Evolutionary conservation across 805 yeast species (phyloP).

Genomic region (Komagataella phaffii): DNA sequence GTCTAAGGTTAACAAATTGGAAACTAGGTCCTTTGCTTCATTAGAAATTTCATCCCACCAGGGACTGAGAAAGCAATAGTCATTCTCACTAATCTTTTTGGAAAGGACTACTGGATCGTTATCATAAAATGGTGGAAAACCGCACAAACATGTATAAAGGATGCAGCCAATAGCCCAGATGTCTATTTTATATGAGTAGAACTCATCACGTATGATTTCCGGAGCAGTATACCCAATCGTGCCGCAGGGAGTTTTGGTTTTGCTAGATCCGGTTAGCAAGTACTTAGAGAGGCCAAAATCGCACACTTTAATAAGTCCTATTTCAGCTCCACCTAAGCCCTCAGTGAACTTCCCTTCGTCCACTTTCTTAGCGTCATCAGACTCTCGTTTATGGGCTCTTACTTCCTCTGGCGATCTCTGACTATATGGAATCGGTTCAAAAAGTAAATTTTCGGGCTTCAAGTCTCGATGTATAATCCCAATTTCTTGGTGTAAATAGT

Average conservation of each 20-base stretch:
- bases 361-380: conserved; percentile 45
- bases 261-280: conserved; percentile 22
- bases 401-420: conserved; percentile 27
- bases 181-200: conserved; percentile 54
- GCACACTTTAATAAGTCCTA: conserved; percentile 52
- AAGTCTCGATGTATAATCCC: conserved; percentile 72
- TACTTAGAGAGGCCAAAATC: conserved; percentile 62
- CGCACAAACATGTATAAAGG: conserved; percentile 53
- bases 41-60: conserved; percentile 81
- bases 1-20: conserved; percentile 53
- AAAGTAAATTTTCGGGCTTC: conserved; percentile 68
- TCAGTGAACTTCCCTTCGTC: conserved; percentile 48
- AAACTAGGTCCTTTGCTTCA: conserved; percentile 59
- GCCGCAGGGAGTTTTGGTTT: conserved; percentile 62
- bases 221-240: conserved; percentile 71
- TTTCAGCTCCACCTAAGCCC: conserved; percentile 47
- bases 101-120: conserved; percentile 51
- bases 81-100: conserved; percentile 56
- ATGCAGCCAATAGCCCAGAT: conserved; percentile 69
- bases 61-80: conserved; percentile 61
- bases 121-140: conserved; percentile 69
- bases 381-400: conserved; percentile 29
- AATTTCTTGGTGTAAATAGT: conserved; percentile 57
- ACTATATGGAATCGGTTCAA: conserved; percentile 35
- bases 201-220: conserved; percentile 47